Base-by-base conservation (phyloP, 306 rosid species). In the Dalbergia cochinchinensis region DNA sequence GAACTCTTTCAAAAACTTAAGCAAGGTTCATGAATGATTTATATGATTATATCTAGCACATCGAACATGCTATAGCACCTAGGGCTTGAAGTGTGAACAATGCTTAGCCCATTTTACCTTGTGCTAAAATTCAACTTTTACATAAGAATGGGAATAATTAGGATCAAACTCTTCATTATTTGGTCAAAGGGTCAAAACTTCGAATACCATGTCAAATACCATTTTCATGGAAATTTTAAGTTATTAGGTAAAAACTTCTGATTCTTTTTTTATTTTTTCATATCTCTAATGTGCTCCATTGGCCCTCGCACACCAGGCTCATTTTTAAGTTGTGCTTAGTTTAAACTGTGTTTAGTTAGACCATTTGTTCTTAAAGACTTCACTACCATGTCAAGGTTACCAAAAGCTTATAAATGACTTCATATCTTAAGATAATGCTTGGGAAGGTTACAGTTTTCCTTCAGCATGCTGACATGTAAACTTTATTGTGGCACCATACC, bases 1-100 rank as follows among this genome's bases (percentile, higher is more conserved):
- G 11, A 59, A 55, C 44, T 74, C 73, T 61, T 65, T 20, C 69
- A 59, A 76, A 70, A 55, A 39, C 33, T 75, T 48, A 69, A 67
- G 66, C 19, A 61, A 67, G 59, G 69, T 45, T 62, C 57, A n/a
- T 69, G 48, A 31, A 33, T 53, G 62, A 66, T 74, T 81, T 74
- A 57, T n/a, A n/a, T n/a, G n/a, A n/a, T n/a, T n/a, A n/a, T 60
- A 71, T 61, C 42, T 51, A 61, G 71, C 63, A 22, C 37, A 37
- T 12, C 4, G 45, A 15, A 14, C 66, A 74, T 60, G 85, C 81
- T 57, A 37, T 39, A 34, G 71, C 39, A 13, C n/a, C 11, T 57
- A 73, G 67, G 54, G 64, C 15, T 58, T 68, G 20, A 81, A 68
- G 51, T 62, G 33, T 67, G 39, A 57, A 39, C 62, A 47, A 74